phyloP scores from a whole-genome alignment of 1,284 basidiomycete genomes.

The Retiboletus fuscus region DNA sequence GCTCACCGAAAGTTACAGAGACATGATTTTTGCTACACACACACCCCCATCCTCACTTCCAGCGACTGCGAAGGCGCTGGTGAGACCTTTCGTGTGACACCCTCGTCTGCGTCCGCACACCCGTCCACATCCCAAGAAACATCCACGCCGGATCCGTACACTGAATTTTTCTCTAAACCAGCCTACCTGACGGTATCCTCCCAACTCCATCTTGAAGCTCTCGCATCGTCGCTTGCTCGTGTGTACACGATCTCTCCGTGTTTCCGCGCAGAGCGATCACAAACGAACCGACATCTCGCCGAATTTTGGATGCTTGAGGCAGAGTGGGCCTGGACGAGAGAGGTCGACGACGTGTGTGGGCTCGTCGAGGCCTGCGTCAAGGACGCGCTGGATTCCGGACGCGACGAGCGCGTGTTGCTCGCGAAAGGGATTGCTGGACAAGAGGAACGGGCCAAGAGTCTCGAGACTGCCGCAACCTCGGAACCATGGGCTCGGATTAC shows the following conservation, averaged over 20 bases:
- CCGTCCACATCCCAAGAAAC: constrained; percentile 26
- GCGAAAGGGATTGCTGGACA: constrained; percentile 51
- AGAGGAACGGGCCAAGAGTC: constrained; percentile 31
- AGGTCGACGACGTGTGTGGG: constrained; percentile 70
- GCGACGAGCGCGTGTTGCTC: constrained; percentile 52
- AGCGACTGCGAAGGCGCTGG: constrained; percentile 99
- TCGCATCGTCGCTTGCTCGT: constrained; percentile 81
- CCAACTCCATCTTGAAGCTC: constrained; percentile 94
- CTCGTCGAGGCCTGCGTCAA: constrained; percentile 79
- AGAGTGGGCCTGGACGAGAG: constrained; percentile 77
- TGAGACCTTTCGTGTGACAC: constrained; percentile 84
- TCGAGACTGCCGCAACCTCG: constrained; percentile 53
- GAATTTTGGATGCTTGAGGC: constrained; percentile 99
- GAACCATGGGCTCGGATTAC: constrained; percentile 78
- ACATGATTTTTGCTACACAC: constrained; percentile 82
- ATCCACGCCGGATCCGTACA: constrained; percentile 27
- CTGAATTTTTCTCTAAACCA: constrained; percentile 75
- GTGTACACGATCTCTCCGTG: constrained; percentile 93
- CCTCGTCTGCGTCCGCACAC: constrained; percentile 39
- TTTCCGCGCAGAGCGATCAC: constrained; percentile 92
- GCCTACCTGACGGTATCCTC: constrained; percentile 95
- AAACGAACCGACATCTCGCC: constrained; percentile 91
- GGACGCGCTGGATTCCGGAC: constrained; percentile 52
- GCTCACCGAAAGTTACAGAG: constrained; percentile 54
- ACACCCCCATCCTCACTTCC: constrained; percentile 90